Evolutionary conservation across 2,329 filamentous ascomycete species (phyloP).

Genomic region (Cytospora mali): DNA sequence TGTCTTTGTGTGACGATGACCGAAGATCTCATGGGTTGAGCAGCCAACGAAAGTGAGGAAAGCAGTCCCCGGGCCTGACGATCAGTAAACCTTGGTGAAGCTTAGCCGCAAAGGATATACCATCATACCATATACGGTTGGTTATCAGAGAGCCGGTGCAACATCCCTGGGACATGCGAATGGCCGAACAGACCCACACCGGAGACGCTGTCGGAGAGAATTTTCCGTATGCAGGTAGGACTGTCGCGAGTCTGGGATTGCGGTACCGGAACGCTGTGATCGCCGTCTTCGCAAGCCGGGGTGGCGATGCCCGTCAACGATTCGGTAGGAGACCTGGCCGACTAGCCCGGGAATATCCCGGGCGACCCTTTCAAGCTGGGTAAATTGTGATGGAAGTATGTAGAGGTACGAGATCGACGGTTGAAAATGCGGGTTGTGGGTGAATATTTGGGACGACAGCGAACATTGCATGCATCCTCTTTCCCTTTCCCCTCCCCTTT

Average conservation of each 20-base stretch:
- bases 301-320: not conserved
- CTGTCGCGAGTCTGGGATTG: not conserved
- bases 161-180: constrained; percentile 12
- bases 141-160: not conserved
- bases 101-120: not conserved
- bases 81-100: not conserved
- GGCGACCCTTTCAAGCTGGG: not conserved
- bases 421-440: not conserved
- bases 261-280: constrained; percentile 5
- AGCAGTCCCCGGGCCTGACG: not conserved
- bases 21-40: not conserved
- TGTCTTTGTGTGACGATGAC: not conserved
- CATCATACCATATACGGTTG: not conserved
- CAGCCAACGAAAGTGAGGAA: not conserved
- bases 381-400: not conserved
- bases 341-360: constrained; percentile 3
- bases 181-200: not conserved
- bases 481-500: too few relatives aligned
- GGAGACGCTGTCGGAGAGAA: constrained; percentile 6
- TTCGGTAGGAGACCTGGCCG: not conserved
- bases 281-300: constrained; percentile 1
- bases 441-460: not conserved
- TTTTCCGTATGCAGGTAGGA: not conserved
- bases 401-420: not conserved
- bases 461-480: not conserved